Base-by-base conservation (phyloP, 2,329 filamentous ascomycete genomes). In the Alternaria infectoria region DNA sequence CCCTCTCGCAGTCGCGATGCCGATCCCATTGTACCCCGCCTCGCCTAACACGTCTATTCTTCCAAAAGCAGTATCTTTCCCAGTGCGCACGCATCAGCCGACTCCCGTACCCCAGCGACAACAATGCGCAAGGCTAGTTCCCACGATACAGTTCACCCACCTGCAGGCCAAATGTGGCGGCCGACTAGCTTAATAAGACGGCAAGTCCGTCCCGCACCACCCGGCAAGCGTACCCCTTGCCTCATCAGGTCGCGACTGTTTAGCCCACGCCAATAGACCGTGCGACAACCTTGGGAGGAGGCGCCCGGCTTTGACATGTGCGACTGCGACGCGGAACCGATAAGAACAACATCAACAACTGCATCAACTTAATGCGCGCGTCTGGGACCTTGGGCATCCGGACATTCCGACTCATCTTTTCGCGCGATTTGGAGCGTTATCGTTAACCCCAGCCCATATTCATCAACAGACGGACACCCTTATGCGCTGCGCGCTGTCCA, bases 191-290 rank as follows among this genome's bases (percentile, higher is more conserved):
- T 15, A 25, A 23, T 40, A 23, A 36, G 49, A 32, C 49, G 49
- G 30, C 49, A 36, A 52, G 49, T 52, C 49, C 49, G 49, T n/a
- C 30, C 19, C 28, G 28, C 36, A 40, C 36, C 36, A 40, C 36
- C 36, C 36, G 36, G 15, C 13, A 12, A 12, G 49, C 28, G 32
- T 32, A 40, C 49, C 49, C 49, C 30, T 52, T 40, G 28, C 19
- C 30, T 8, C 30, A 6, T 51, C 17, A 3, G 28, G 47, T 15
- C 26, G 26, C 7, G 30, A 32, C 7, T 13, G 17, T 21, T 32
- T 51, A 15, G 47, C n/a, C 47, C 12, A 51, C 49, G 49, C 49
- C 49, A 25, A 52, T 52, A 26, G 49, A 1, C 3, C 6, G 30
- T 40, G 36, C 36, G 6, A 4, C 17, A 26, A 49, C 36, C 36